These are phyloP conservation scores for Boletus sp. DNA, from an alignment of 768 basidiomycete species.

Conservation along the genomic window DNA sequence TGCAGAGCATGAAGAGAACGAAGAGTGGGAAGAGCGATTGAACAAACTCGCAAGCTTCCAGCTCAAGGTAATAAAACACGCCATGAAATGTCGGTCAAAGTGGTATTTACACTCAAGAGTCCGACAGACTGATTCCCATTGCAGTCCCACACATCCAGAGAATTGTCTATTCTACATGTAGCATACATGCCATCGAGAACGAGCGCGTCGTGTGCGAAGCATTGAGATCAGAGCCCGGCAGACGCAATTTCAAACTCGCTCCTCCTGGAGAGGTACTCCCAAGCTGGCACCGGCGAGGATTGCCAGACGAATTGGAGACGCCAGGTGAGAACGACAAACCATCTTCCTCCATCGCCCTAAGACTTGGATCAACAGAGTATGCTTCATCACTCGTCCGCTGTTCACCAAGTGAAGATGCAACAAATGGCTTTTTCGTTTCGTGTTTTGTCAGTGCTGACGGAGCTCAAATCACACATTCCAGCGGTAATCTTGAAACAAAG, in stretches of 20 bases:
- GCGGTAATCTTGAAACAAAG: slow-evolving; percentile 5
- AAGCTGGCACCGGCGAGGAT: slow-evolving; percentile 78
- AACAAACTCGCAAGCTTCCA: slow-evolving; percentile 87
- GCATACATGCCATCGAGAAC: slow-evolving; percentile 86
- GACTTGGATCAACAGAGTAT: slow-evolving; percentile 37
- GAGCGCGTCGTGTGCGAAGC: slow-evolving; percentile 83
- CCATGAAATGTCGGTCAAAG: slow-evolving; percentile 78
- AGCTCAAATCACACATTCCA: not conserved
- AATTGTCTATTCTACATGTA: slow-evolving; percentile 99
- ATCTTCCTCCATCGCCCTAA: not conserved
- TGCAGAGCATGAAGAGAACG: slow-evolving; percentile 56
- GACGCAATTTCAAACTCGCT: slow-evolving; percentile 65
- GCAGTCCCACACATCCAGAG: slow-evolving; percentile 71
- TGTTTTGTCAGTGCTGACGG: slow-evolving; percentile 56
- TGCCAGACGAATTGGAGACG: slow-evolving; percentile 57
- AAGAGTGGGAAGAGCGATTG: slow-evolving; percentile 63
- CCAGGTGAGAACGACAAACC: slow-evolving; percentile 38
- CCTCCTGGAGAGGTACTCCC: slow-evolving; percentile 66
- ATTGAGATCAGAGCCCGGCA: slow-evolving; percentile 62
- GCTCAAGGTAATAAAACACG: slow-evolving; percentile 86
- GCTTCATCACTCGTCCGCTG: slow-evolving; percentile 69
- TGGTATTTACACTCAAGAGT: slow-evolving; percentile 1
- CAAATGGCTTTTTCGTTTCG: slow-evolving; percentile 98
- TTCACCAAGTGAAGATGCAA: slow-evolving; percentile 76
- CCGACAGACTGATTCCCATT: slow-evolving; percentile 7